Conservation (phyloP, 257 asterid genomes). For the Solanum sitiens region DNA sequence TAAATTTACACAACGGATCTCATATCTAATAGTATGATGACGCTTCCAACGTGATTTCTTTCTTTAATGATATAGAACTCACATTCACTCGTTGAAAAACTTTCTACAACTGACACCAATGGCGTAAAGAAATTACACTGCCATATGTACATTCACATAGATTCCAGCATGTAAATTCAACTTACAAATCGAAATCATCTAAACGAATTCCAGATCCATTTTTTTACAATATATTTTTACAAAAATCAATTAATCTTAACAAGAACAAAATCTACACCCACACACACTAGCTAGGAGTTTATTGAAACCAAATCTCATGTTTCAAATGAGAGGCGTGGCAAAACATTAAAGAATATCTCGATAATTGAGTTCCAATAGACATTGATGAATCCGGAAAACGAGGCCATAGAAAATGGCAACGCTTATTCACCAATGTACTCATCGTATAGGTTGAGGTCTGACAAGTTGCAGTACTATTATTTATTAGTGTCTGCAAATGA, state of each 20-base stretch:
- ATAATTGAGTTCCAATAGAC: neutral
- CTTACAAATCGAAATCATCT: neutral
- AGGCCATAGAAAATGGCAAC: neutral
- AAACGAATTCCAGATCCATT: neutral
- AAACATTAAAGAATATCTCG: neutral
- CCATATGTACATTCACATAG: neutral
- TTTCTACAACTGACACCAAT: neutral
- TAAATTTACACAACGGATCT: neutral
- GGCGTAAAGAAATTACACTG: neutral
- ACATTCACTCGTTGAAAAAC: neutral
- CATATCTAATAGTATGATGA: no score
- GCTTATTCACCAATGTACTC: neutral
- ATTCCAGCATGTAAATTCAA: neutral
- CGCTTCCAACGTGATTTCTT: neutral
- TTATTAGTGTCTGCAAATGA: neutral
- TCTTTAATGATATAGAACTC: neutral
- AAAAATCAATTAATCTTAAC: neutral
- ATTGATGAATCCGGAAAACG: neutral
- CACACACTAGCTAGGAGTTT: neutral
- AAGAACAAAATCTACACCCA: neutral
- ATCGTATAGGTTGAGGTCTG: neutral
- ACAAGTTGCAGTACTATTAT: neutral
- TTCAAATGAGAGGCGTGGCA: neutral
- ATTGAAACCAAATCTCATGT: neutral
- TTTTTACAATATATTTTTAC: neutral